These are phyloP conservation scores for Candida frijolesensis DNA, from an alignment of 1,139 yeast species.

Conservation along the genomic window DNA sequence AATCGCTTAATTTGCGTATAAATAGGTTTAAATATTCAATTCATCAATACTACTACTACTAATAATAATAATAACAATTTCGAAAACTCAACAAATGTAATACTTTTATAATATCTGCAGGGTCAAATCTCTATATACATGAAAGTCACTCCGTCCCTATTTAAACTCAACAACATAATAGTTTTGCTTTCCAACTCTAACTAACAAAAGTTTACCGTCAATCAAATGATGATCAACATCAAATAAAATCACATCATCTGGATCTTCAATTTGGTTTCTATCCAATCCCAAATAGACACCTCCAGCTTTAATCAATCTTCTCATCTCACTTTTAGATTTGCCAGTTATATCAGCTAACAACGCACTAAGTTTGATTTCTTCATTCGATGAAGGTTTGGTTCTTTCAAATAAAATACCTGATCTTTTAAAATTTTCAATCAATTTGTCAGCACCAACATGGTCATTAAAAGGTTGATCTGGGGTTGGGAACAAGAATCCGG, in stretches of 20 bases:
- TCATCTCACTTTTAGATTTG: constrained; percentile 55
- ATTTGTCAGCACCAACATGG: constrained; percentile 49
- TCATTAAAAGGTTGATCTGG: constrained; percentile 53
- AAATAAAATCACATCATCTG: constrained; percentile 51
- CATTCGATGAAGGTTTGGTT: constrained; percentile 15
- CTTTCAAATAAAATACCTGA: constrained; percentile 61
- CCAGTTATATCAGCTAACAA: constrained; percentile 40
- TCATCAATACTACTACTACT: neutral
- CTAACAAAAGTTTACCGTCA: constrained; percentile 60
- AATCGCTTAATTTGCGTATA: constrained; percentile 18
- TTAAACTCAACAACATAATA: constrained; percentile 56
- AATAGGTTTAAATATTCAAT: neutral
- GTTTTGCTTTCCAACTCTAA: constrained; percentile 76
- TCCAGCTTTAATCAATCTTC: constrained; percentile 66
- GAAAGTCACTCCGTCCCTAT: constrained; percentile 1
- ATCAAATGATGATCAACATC: constrained; percentile 51
- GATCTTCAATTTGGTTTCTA: constrained; percentile 54
- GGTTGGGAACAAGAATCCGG: constrained; percentile 67
- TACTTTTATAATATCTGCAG: neutral
- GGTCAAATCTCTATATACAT: constrained; percentile 1
- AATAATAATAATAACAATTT: neutral
- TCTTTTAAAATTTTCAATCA: constrained; percentile 58
- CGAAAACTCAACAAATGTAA: neutral
- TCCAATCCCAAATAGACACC: constrained; percentile 72
- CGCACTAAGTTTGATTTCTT: constrained; percentile 44